Conservation (phyloP, 2,329 filamentous ascomycete species). For the Trichoderma aggressivum region DNA sequence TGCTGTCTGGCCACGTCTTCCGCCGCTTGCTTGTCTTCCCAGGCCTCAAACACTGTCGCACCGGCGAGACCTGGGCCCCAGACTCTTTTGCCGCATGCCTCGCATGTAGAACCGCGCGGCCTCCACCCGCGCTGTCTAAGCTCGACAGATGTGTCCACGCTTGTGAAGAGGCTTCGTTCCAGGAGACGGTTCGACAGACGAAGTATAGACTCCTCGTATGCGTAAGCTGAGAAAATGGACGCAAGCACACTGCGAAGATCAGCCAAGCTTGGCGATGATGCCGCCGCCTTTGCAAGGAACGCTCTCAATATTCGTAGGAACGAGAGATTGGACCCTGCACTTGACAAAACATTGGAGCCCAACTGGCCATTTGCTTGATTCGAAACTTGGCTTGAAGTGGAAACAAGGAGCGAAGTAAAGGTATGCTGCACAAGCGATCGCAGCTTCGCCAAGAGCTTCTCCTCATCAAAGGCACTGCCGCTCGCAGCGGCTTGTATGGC, state of each 20-base stretch:
- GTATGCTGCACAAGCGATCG: conserved; percentile 82
- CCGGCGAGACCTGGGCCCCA: conserved; percentile 84
- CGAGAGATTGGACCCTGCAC: conserved; percentile 58
- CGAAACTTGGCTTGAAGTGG: conserved; percentile 64
- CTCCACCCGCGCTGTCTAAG: conserved; percentile 85
- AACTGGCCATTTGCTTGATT: conserved; percentile 35
- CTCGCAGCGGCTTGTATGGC: conserved; percentile 41
- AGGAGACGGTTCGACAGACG: conserved; percentile 80
- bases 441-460: conserved; percentile 63
- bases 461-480: conserved; percentile 45
- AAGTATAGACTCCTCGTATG: conserved; percentile 89
- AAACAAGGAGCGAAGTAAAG: conserved; percentile 80
- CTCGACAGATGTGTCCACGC: conserved; percentile 70
- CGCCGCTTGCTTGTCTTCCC: conserved; percentile 61
- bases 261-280: conserved; percentile 77
- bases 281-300: conserved; percentile 79
- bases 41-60: conserved; percentile 72
- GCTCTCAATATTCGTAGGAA: conserved; percentile 87
- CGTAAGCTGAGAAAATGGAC: conserved; percentile 92
- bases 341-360: conserved; percentile 36
- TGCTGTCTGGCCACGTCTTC: conserved; percentile 47
- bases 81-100: conserved; percentile 74
- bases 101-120: conserved; percentile 80
- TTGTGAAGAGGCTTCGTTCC: conserved; percentile 82
- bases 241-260: conserved; percentile 81